Evolutionary conservation across 495 filamentous ascomycete species (phyloP), one percentile per base, ranked within the genome.

Genomic region (Rhypophila decipiens): DNA sequence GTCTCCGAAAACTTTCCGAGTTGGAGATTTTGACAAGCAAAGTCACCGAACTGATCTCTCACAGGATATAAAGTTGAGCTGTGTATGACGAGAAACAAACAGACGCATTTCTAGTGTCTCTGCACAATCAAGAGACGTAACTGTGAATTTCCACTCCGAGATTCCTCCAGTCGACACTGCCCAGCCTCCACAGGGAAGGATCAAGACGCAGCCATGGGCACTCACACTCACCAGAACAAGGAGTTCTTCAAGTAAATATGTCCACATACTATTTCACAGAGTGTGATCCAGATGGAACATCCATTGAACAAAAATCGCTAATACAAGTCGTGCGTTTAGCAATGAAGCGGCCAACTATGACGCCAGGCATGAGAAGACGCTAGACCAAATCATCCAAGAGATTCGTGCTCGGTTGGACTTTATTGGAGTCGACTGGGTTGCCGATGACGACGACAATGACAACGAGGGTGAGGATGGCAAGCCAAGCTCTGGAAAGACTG

Each of bases 361-460:
- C 44, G 24, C 49, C 9, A 71, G 66, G 50, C 64, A 72, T 37
- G 53, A 55, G 23, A 69, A 66, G 53, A 62, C 69, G 5, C 51
- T 63, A 23, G 56, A 61, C 15, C 57, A 59, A 39, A 47, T 74
- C n/a, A 70, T 62, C 10, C 63, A 70, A 50, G 75, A 64, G 50
- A 68, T 84, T 41, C 71, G 67, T 21, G 56, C 60, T 7, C 72
- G 74, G 20, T 70, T 79, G 12, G 70, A 74, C 24, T 88, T 84
- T 73, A 75, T 86, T 44, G 81, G 78, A 18, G 73, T 80, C 17
- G 70, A 73, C 46, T 82, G 79, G 75, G 67, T 60, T 12, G 49
- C 54, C 17, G 57, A 56, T 5, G 61, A 64, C 17, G 56, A 56
- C 19, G 52, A 54, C 23, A 47, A 52, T 1, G 55, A 48, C 19